phyloP scores from a whole-genome alignment of 257 asterid species.

The Nicotiana tabacum region DNA sequence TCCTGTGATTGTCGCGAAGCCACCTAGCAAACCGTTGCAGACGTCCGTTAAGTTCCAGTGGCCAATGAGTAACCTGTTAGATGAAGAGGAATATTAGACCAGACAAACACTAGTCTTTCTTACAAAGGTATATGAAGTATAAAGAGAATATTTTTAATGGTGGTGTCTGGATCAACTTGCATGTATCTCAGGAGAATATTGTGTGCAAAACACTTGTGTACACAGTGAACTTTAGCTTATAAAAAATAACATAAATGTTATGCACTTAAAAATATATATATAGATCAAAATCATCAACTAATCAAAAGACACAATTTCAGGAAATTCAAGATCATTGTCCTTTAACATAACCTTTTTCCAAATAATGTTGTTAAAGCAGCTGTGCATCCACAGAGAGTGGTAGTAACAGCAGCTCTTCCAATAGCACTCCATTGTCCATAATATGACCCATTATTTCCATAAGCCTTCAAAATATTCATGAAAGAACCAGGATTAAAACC shows the following conservation, averaged over 20 bases:
- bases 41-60: constrained; percentile 46
- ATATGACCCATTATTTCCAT: constrained; percentile 20
- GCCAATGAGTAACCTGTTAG: constrained; percentile 20
- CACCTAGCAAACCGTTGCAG: constrained; percentile 45
- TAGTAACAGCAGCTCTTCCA: constrained; percentile 49
- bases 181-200: no score
- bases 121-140: no score
- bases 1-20: constrained; percentile 45
- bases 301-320: no score
- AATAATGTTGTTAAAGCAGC: constrained; percentile 45
- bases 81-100: no score
- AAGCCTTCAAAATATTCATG: constrained; percentile 19
- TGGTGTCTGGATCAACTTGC: no score
- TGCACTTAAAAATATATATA: background rate
- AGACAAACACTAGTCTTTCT: no score
- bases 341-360: constrained; percentile 12
- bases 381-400: constrained; percentile 45
- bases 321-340: background rate
- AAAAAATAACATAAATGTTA: no score
- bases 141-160: no score
- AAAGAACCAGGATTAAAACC: constrained; percentile 53
- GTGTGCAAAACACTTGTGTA: no score
- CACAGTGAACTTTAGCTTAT: no score
- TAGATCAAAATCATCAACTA: background rate
- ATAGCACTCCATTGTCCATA: constrained; percentile 59